Conservation (phyloP, 2,329 filamentous ascomycete species). For the Nectriaceae sp. region DNA sequence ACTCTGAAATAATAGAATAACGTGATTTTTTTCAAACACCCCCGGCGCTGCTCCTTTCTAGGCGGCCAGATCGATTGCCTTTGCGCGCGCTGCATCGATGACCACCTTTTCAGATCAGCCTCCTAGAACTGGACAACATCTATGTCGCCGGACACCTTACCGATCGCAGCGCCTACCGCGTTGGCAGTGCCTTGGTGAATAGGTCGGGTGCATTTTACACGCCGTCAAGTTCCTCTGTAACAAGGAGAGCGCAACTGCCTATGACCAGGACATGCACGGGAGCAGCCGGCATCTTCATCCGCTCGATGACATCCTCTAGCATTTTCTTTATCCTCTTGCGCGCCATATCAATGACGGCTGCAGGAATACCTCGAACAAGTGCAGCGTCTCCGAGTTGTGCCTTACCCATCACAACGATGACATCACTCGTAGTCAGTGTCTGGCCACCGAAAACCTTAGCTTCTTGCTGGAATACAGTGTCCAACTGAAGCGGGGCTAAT, state of each 20-base stretch:
- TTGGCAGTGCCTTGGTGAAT: not conserved
- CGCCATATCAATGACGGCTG: not conserved
- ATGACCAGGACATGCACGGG: not conserved
- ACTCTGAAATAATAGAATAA: no score
- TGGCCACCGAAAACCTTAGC: conserved; percentile 55
- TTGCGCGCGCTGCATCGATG: conserved; percentile 41
- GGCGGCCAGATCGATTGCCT: conserved; percentile 32
- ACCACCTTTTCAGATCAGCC: conserved; percentile 39
- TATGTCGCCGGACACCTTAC: no score
- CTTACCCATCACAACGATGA: conserved; percentile 39
- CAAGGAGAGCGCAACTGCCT: not conserved
- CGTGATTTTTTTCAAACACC: no score
- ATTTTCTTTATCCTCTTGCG: not conserved
- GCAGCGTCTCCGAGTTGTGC: not conserved
- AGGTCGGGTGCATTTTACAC: not conserved
- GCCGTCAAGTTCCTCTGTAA: not conserved
- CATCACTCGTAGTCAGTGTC: conserved; percentile 54
- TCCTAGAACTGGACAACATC: no score
- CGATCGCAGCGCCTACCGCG: not conserved
- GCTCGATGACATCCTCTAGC: not conserved
- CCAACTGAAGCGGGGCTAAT: conserved; percentile 62
- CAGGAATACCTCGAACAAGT: not conserved
- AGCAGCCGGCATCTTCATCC: not conserved
- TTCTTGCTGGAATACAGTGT: conserved; percentile 47
- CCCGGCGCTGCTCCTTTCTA: conserved; percentile 32